Percentiles rank a stretch among this genome's conserved stretches.
Conservation (phyloP, 257 asterid species). For the Mitragyna speciosa region DNA sequence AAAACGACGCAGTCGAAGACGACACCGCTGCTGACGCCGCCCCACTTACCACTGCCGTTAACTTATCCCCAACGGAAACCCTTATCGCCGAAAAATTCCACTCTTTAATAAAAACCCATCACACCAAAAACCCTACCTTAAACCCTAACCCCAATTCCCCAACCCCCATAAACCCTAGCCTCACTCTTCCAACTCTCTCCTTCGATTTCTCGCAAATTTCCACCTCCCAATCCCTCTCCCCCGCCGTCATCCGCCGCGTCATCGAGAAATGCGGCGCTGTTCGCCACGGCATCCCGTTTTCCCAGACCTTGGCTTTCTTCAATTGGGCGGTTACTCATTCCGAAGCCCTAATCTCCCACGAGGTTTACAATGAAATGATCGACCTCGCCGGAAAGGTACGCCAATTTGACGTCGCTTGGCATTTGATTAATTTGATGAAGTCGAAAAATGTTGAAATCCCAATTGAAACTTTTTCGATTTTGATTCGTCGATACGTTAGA, state of each 20-base stretch:
- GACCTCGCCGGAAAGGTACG: constrained; percentile 81
- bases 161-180: constrained; percentile 48
- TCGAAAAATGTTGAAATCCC: constrained; percentile 40
- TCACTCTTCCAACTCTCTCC: constrained; percentile 55
- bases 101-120: constrained; percentile 63
- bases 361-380: constrained; percentile 61
- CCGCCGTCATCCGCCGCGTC: constrained; percentile 48
- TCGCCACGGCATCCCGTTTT: constrained; percentile 82
- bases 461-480: constrained; percentile 55
- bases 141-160: constrained; percentile 29
- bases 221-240: constrained; percentile 31
- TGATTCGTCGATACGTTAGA: constrained; percentile 75
- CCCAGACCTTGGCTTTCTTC: constrained; percentile 81
- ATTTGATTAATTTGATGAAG: constrained; percentile 59
- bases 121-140: constrained; percentile 62
- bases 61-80: constrained; percentile 43
- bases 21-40: not conserved
- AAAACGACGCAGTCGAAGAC: constrained; percentile 16
- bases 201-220: constrained; percentile 52
- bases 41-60: not conserved
- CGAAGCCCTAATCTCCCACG: constrained; percentile 8
- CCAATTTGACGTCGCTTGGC: constrained; percentile 79
- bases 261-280: constrained; percentile 68
- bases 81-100: constrained; percentile 50
- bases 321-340: constrained; percentile 53